A percentile compares a stretch with the other conserved stretches of the same genome.
Conservation (phyloP, 1,139 yeast genomes). For the Geotrichum restrictum region DNA sequence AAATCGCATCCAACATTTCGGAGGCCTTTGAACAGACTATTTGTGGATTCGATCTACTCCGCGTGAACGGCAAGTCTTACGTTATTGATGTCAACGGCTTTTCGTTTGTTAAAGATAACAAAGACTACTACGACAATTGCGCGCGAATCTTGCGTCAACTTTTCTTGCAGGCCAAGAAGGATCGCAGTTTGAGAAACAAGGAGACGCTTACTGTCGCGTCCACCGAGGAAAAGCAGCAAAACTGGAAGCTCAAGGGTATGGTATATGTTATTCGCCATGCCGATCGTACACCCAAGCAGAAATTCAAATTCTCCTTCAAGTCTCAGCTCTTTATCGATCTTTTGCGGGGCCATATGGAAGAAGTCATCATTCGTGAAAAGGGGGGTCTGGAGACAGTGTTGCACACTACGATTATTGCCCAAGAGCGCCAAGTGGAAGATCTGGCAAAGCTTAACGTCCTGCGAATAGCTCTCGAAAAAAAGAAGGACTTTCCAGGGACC, state of each 20-base stretch:
- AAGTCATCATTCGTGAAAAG: slow-evolving; percentile 88
- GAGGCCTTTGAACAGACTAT: slow-evolving; percentile 85
- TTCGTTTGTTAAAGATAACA: slow-evolving; percentile 92
- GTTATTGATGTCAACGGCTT: slow-evolving; percentile 98
- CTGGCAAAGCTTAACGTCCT: slow-evolving; percentile 68
- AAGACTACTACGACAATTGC: slow-evolving; percentile 78
- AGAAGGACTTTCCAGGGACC: slow-evolving; percentile 89
- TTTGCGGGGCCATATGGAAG: slow-evolving; percentile 91
- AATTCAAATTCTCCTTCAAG: slow-evolving; percentile 90
- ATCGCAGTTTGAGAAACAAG: slow-evolving; percentile 42
- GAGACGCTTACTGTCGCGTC: slow-evolving; percentile 26
- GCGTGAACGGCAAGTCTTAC: slow-evolving; percentile 83
- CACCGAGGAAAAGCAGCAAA: slow-evolving; percentile 77
- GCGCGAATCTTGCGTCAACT: slow-evolving; percentile 71
- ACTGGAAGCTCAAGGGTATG: slow-evolving; percentile 94
- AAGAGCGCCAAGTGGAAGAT: slow-evolving; percentile 75
- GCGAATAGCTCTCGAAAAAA: slow-evolving; percentile 80
- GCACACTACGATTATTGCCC: slow-evolving; percentile 79
- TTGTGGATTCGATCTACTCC: slow-evolving; percentile 91
- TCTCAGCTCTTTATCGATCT: slow-evolving; percentile 81
- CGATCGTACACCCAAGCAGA: slow-evolving; percentile 98
- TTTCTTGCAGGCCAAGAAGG: slow-evolving; percentile 57
- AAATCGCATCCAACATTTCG: slow-evolving; percentile 75
- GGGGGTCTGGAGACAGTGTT: slow-evolving; percentile 81
- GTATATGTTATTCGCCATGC: slow-evolving; percentile 94